Percentiles rank a stretch among this genome's conserved stretches.
Evolutionary conservation across 192 early-diverging fungal genomes (phyloP).

Genomic region (Backusella luteola): DNA sequence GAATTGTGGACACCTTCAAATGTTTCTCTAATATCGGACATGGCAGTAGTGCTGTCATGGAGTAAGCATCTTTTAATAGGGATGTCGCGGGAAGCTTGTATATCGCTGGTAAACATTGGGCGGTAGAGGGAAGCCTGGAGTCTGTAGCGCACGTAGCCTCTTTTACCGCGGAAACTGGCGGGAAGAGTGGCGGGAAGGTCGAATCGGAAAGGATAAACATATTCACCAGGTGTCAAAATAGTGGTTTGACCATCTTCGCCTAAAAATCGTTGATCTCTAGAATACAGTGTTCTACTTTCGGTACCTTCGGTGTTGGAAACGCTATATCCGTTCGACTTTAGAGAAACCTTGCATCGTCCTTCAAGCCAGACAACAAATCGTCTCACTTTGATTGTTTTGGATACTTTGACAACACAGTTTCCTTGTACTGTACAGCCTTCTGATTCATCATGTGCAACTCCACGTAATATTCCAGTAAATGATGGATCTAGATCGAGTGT

Average conservation of each 20-base stretch:
- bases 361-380: constrained; percentile 26
- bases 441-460: constrained; percentile 29
- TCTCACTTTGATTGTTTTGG: constrained; percentile 24
- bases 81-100: constrained; percentile 38
- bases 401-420: constrained; percentile 15
- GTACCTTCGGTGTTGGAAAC: constrained; percentile 11
- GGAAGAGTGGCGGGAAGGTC: constrained; percentile 36
- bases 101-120: constrained; percentile 42
- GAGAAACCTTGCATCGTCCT: constrained; percentile 26
- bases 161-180: constrained; percentile 43
- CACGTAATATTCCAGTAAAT: constrained; percentile 32
- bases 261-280: constrained; percentile 20
- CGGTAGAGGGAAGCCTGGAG: constrained; percentile 38
- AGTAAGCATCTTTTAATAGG: constrained; percentile 45
- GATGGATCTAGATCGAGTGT: constrained; percentile 21
- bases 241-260: constrained; percentile 22
- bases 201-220: constrained; percentile 26
- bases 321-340: constrained; percentile 1
- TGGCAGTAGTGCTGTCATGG: background rate
- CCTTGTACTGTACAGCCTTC: constrained; percentile 34
- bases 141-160: constrained; percentile 47
- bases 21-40: constrained; percentile 4
- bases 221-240: constrained; percentile 23
- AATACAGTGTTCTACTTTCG: constrained; percentile 23
- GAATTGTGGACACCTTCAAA: constrained; percentile 14